These are phyloP conservation scores for Thermomucor indicae-seudaticae DNA, from an alignment of 371 early-diverging fungal genomes.

Conservation along the genomic window DNA sequence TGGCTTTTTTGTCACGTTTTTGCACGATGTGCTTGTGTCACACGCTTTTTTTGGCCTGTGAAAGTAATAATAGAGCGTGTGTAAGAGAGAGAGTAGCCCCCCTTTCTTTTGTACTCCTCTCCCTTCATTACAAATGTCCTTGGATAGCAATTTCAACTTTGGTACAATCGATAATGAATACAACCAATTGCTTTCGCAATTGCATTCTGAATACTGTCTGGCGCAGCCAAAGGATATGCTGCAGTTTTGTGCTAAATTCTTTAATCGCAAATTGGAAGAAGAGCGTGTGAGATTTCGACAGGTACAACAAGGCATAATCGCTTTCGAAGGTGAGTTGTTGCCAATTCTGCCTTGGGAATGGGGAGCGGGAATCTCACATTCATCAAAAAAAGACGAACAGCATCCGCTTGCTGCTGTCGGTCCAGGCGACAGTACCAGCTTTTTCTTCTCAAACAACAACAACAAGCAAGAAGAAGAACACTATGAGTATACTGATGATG, in stretches of 20 bases:
- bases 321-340: slow-evolving; percentile 64
- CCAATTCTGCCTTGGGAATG: too few relatives aligned
- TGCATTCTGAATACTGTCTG: slow-evolving; percentile 33
- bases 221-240: slow-evolving; percentile 70
- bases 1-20: background rate
- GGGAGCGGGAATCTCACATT: too few relatives aligned
- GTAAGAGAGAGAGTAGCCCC: background rate
- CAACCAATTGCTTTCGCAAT: slow-evolving; percentile 36
- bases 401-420: too few relatives aligned
- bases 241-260: slow-evolving; percentile 90
- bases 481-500: too few relatives aligned
- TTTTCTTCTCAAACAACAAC: too few relatives aligned
- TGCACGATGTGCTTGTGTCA: background rate
- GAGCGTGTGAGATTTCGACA: slow-evolving; percentile 98
- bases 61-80: background rate
- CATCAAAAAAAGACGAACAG: too few relatives aligned
- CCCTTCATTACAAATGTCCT: slow-evolving; percentile 6
- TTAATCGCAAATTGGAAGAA: slow-evolving; percentile 87
- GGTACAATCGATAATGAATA: slow-evolving; percentile 31
- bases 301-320: too few relatives aligned
- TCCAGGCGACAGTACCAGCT: too few relatives aligned
- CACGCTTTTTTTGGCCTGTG: background rate
- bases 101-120: background rate
- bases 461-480: too few relatives aligned
- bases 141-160: slow-evolving; percentile 13